Evolutionary conservation across 1,284 basidiomycete species (phyloP).

Genomic region (Cutaneotrichosporon cyanovorans): DNA sequence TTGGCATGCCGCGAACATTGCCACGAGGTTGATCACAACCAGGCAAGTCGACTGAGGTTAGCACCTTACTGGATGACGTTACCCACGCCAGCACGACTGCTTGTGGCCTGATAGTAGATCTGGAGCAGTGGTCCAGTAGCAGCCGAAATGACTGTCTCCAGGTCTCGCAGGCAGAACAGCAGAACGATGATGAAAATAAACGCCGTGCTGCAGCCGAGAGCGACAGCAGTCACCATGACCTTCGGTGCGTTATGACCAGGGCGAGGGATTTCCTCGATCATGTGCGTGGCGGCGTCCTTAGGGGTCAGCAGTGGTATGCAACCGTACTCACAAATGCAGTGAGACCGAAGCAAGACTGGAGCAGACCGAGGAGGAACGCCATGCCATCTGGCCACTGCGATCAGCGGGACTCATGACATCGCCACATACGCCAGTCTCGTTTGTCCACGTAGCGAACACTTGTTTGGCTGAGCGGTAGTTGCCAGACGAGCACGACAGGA

Average conservation of each 20-base stretch:
- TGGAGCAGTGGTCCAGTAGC: constrained; percentile 10
- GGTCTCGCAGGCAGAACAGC: constrained; percentile 18
- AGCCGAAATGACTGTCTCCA: constrained; percentile 6
- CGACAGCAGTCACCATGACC: constrained; percentile 36
- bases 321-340: constrained; percentile 26
- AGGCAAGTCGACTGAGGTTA: constrained; percentile 47
- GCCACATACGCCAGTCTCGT: constrained; percentile 36
- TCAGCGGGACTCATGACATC: background rate
- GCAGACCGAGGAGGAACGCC: constrained; percentile 45
- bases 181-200: constrained; percentile 39
- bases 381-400: constrained; percentile 43
- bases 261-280: constrained; percentile 26
- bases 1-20: constrained; percentile 35
- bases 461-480: constrained; percentile 39
- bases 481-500: constrained; percentile 35
- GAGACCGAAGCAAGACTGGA: constrained; percentile 45
- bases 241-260: constrained; percentile 32
- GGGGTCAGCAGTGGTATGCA: too few species aligned
- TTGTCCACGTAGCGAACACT: constrained; percentile 44
- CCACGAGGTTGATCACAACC: constrained; percentile 42
- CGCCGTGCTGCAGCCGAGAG: constrained; percentile 22
- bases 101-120: constrained; percentile 26
- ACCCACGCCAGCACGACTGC: constrained; percentile 17
- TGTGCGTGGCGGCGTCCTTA: constrained; percentile 23
- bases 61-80: background rate